phyloP scores from a whole-genome alignment of 192 early-diverging fungal species.

The Rhizoclosmatium globosum region DNA sequence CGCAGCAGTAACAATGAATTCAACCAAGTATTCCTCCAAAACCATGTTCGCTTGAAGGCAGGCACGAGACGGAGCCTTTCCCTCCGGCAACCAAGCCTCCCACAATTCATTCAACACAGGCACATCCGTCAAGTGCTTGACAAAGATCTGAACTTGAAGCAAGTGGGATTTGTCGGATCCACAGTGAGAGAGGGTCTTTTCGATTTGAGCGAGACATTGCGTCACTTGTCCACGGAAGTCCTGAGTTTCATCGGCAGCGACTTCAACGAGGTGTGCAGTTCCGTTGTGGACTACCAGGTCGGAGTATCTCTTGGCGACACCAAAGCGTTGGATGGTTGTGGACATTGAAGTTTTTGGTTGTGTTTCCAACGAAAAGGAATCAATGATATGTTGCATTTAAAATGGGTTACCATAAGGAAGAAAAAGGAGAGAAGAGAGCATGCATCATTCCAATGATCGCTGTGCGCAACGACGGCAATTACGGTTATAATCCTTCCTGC shows the following conservation, averaged over 20 bases:
- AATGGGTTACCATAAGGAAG: too few species aligned
- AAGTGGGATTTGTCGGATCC: conserved; percentile 1
- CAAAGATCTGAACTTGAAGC: conserved; percentile 23
- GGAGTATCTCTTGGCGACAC: conserved; percentile 2
- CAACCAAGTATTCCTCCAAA: background rate
- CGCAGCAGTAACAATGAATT: conserved; percentile 30
- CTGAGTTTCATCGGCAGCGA: conserved; percentile 19
- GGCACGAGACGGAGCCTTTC: conserved; percentile 17
- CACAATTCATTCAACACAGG: conserved; percentile 26
- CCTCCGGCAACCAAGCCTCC: conserved; percentile 23
- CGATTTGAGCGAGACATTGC: conserved; percentile 23
- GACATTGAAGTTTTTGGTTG: background rate
- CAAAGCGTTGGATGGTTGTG: conserved; percentile 1
- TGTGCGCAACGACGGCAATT: conserved; percentile 57
- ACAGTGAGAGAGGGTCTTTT: background rate
- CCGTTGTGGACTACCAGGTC: conserved; percentile 25
- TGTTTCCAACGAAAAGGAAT: background rate
- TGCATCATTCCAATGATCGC: conserved; percentile 43
- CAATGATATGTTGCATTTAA: too few species aligned
- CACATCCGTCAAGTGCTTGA: conserved; percentile 22
- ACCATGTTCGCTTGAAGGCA: conserved; percentile 37
- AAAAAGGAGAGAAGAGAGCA: background rate
- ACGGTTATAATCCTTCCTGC: conserved; percentile 51
- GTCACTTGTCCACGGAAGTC: background rate
- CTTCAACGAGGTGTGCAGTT: conserved; percentile 29